Conservation (phyloP, 768 basidiomycete species). For the Suillus variegatus region DNA sequence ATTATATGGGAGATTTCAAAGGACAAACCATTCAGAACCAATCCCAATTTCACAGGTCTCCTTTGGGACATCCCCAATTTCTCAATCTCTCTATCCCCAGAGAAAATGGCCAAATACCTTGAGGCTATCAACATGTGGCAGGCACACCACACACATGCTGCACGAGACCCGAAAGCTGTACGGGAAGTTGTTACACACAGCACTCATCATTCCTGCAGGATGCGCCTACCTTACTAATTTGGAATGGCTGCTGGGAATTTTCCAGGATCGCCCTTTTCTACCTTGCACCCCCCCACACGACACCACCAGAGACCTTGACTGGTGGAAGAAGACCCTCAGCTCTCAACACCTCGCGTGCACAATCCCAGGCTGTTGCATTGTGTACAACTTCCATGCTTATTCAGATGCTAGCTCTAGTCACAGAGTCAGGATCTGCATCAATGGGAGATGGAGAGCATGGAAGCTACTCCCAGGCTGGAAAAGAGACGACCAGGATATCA, state of each 20-base stretch:
- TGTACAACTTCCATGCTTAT: constrained; percentile 36
- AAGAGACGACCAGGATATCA: constrained; percentile 34
- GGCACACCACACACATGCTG: too few relatives aligned
- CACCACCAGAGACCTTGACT: constrained; percentile 29
- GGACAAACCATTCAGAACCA: too few relatives aligned
- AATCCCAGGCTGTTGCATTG: constrained; percentile 27
- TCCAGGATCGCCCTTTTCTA: constrained; percentile 26
- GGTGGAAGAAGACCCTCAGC: constrained; percentile 34
- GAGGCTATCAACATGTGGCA: too few relatives aligned
- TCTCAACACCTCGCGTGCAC: not conserved
- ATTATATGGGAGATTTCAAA: too few relatives aligned
- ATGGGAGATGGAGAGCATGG: constrained; percentile 15
- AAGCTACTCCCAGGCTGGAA: too few relatives aligned
- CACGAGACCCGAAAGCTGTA: constrained; percentile 37
- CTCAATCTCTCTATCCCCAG: too few relatives aligned
- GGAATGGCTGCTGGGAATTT: constrained; percentile 18
- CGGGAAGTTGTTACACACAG: constrained; percentile 41
- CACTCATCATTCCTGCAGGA: constrained; percentile 30
- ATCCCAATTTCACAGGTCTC: too few relatives aligned
- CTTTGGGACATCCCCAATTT: too few relatives aligned
- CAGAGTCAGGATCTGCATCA: constrained; percentile 33
- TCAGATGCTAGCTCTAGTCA: constrained; percentile 42
- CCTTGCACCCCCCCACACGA: constrained; percentile 21
- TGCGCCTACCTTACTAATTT: constrained; percentile 42
- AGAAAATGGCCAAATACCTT: too few relatives aligned